A percentile compares a stretch with the other conserved stretches of the same genome.
Conservation (phyloP, 2,329 filamentous ascomycete species). For the Cercospora beticola region DNA sequence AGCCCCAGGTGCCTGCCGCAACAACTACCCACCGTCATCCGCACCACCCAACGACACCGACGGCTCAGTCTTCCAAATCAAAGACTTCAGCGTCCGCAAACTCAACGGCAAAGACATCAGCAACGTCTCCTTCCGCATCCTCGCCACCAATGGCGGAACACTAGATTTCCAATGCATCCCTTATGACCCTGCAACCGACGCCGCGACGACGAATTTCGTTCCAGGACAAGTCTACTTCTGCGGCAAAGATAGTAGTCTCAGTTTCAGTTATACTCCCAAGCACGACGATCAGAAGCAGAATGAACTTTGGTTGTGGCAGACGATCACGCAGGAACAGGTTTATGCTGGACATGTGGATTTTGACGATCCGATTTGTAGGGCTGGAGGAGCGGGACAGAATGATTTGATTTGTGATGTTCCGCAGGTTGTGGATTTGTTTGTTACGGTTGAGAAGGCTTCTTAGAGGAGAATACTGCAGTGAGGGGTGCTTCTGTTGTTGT, state of each 20-base stretch:
- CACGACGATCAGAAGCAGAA: conserved; percentile 1
- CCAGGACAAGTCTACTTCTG: conserved; percentile 17
- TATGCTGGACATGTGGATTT: conserved; percentile 1
- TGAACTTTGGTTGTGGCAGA: conserved; percentile 19
- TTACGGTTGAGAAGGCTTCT: not conserved
- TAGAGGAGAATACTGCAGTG: not conserved
- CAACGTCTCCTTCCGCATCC: conserved; percentile 22
- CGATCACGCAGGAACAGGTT: conserved; percentile 5
- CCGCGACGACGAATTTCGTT: conserved; percentile 10
- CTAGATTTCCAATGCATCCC: conserved; percentile 18
- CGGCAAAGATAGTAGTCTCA: conserved; percentile 14
- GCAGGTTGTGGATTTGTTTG: not conserved
- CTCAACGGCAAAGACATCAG: conserved; percentile 16
- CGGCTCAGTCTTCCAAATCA: conserved; percentile 17
- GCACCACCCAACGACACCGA: not conserved
- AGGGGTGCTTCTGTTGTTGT: not conserved
- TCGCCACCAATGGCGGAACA: conserved; percentile 20
- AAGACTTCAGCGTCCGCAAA: conserved; percentile 18
- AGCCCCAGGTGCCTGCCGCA: not conserved
- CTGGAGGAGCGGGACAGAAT: not conserved
- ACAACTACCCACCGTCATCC: not conserved
- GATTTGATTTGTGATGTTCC: conserved; percentile 15
- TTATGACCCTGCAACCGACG: conserved; percentile 8
- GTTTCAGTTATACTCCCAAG: conserved; percentile 14
- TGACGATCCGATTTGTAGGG: conserved; percentile 13